Conservation (phyloP, 2,329 filamentous ascomycete genomes). For the Pestalotiopsis sp. region DNA sequence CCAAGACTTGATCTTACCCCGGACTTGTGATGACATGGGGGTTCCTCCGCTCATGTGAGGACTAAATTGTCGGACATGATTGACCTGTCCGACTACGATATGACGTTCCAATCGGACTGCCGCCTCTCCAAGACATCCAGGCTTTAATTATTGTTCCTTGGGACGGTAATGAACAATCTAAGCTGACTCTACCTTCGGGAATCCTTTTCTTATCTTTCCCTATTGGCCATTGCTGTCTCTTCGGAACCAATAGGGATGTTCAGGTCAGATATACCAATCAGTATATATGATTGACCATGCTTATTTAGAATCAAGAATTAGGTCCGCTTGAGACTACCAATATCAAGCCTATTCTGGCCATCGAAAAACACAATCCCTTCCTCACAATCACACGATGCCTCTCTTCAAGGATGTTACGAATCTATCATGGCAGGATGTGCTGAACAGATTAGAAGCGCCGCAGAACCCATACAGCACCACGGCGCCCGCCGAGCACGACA, state of each 20-base stretch:
- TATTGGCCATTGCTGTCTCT: too few species aligned
- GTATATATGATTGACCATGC: too few species aligned
- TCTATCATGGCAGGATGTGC: not conserved
- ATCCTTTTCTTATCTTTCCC: too few species aligned
- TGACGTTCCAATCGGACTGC: not conserved
- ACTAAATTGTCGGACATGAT: not conserved
- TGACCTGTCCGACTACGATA: not conserved
- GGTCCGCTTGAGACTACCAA: not conserved
- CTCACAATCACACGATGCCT: not conserved
- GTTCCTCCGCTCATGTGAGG: not conserved
- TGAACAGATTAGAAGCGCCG: not conserved
- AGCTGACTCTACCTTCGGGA: too few species aligned
- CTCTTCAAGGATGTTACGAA: not conserved
- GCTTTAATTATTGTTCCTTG: not conserved
- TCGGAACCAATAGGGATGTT: too few species aligned
- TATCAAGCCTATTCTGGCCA: not conserved
- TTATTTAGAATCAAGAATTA: not conserved
- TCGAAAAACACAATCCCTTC: not conserved
- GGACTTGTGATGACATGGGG: not conserved
- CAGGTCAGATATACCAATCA: too few species aligned
- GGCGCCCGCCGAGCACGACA: not conserved
- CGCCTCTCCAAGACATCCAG: not conserved
- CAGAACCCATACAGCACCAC: not conserved
- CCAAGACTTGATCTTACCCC: not conserved
- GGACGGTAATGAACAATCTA: not conserved